These are phyloP conservation scores for Aspergillus campestris DNA, from an alignment of 495 filamentous ascomycete species.

Conservation along the genomic window DNA sequence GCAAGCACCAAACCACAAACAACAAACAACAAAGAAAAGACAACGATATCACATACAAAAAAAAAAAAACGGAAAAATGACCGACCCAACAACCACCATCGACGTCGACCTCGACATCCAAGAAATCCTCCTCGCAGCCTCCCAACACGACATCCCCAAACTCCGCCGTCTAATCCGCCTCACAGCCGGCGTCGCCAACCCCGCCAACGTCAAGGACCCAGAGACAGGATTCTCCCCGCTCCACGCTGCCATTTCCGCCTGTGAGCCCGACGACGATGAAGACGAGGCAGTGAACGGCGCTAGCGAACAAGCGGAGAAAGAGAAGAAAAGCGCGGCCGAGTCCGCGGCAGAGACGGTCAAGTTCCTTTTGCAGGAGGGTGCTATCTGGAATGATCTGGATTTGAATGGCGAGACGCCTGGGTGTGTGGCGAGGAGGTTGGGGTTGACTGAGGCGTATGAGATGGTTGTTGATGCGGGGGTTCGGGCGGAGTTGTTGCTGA, in stretches of 20 bases:
- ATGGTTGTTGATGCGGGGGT: slow-evolving; percentile 87
- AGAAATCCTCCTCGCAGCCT: slow-evolving; percentile 68
- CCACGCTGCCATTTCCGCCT: slow-evolving; percentile 83
- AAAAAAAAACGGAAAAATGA: slow-evolving; percentile 11
- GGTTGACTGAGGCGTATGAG: slow-evolving; percentile 66
- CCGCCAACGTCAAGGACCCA: slow-evolving; percentile 71
- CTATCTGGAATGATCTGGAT: slow-evolving; percentile 96
- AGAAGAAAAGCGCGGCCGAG: slow-evolving; percentile 38
- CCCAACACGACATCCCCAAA: slow-evolving; percentile 67
- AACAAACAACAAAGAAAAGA: neutral
- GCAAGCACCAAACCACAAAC: neutral
- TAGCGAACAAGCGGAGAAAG: slow-evolving; percentile 4
- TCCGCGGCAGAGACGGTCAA: slow-evolving; percentile 56
- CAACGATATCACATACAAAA: neutral
- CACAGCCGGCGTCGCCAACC: slow-evolving; percentile 34
- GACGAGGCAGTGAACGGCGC: slow-evolving; percentile 21
- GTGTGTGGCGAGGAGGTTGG: slow-evolving; percentile 70
- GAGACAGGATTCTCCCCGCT: slow-evolving; percentile 81
- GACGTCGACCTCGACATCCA: slow-evolving; percentile 38
- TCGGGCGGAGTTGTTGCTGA: slow-evolving; percentile 78
- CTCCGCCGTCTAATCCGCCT: slow-evolving; percentile 68
- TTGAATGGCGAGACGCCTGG: slow-evolving; percentile 80
- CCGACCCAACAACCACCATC: slow-evolving; percentile 23
- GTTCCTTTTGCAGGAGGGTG: slow-evolving; percentile 75
- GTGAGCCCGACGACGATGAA: slow-evolving; percentile 45